Evolutionary conservation across 495 filamentous ascomycete species (phyloP).

Genomic region (Evansstolkia leycettana): DNA sequence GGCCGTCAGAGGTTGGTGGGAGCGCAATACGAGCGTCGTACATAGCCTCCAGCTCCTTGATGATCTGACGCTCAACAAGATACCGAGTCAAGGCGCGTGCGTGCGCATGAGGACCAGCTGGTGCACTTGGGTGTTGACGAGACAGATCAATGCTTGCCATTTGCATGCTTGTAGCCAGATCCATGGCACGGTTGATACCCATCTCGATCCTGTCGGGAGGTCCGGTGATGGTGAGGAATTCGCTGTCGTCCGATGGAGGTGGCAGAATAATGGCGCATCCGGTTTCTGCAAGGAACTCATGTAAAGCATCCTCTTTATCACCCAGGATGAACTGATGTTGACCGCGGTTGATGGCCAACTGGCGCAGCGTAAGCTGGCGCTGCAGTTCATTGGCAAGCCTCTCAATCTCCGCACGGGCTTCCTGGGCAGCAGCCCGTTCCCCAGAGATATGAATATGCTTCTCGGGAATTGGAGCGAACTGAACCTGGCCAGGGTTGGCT

Average conservation of each 20-base stretch:
- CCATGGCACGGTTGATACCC: slow-evolving; percentile 67
- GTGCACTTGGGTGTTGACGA: slow-evolving; percentile 60
- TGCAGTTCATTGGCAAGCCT: slow-evolving; percentile 58
- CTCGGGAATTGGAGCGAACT: slow-evolving; percentile 51
- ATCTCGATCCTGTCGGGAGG: slow-evolving; percentile 56
- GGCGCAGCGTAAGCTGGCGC: slow-evolving; percentile 54
- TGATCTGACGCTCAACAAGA: slow-evolving; percentile 59
- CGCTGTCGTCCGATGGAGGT: slow-evolving; percentile 53
- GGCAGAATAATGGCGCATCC: slow-evolving; percentile 83
- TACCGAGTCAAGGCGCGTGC: slow-evolving; percentile 78
- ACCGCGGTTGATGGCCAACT: slow-evolving; percentile 61
- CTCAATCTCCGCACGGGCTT: slow-evolving; percentile 69
- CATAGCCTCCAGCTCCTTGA: slow-evolving; percentile 62
- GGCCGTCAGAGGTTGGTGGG: slow-evolving; percentile 49
- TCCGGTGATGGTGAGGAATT: slow-evolving; percentile 74
- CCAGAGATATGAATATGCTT: slow-evolving; percentile 75
- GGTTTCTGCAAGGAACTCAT: slow-evolving; percentile 80
- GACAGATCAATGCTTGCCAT: slow-evolving; percentile 66
- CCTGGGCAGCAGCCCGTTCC: slow-evolving; percentile 71
- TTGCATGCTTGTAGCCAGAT: slow-evolving; percentile 72
- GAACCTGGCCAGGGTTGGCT: slow-evolving; percentile 49
- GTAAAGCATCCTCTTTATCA: slow-evolving; percentile 58
- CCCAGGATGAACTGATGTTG: slow-evolving; percentile 88
- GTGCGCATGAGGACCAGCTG: slow-evolving; percentile 57
- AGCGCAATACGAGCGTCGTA: slow-evolving; percentile 75